These are phyloP conservation scores for Geotrichum australiense DNA, from an alignment of 1,139 yeast genomes.

Conservation along the genomic window DNA sequence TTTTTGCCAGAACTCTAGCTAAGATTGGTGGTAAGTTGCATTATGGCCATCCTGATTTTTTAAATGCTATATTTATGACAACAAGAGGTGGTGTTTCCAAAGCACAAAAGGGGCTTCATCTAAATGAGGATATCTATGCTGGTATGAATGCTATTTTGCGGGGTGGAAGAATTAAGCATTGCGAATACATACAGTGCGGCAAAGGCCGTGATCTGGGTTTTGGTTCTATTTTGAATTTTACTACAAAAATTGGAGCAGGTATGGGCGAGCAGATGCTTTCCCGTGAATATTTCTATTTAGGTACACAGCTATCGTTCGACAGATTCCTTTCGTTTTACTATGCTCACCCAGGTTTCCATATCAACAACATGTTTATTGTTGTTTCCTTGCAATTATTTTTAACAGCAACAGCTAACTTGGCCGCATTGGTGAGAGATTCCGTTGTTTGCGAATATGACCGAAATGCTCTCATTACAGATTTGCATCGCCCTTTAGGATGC, in stretches of 20 bases:
- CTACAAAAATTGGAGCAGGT: slow-evolving; percentile 87
- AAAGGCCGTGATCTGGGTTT: slow-evolving; percentile 88
- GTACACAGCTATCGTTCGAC: slow-evolving; percentile 72
- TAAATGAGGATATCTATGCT: slow-evolving; percentile 87
- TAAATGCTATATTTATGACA: slow-evolving; percentile 78
- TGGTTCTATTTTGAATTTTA: slow-evolving; percentile 74
- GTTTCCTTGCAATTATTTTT: slow-evolving; percentile 67
- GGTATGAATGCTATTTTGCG: slow-evolving; percentile 78
- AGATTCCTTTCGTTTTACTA: slow-evolving; percentile 77
- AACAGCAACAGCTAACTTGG: slow-evolving; percentile 59
- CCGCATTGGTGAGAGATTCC: slow-evolving; percentile 55
- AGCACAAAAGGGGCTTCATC: slow-evolving; percentile 78
- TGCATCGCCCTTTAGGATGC: slow-evolving; percentile 64
- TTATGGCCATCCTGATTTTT: slow-evolving; percentile 88
- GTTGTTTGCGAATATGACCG: slow-evolving; percentile 50
- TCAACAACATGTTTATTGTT: slow-evolving; percentile 73
- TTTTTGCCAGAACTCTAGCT: slow-evolving; percentile 79
- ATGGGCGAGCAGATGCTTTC: slow-evolving; percentile 91
- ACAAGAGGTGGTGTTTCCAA: slow-evolving; percentile 89
- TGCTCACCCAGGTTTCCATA: slow-evolving; percentile 89
- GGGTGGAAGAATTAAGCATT: slow-evolving; percentile 82
- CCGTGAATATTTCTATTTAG: slow-evolving; percentile 75
- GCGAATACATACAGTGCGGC: slow-evolving; percentile 87
- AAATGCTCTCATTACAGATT: slow-evolving; percentile 51
- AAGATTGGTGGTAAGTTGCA: slow-evolving; percentile 83